phyloP scores from a whole-genome alignment of 164 flowering plant genomes.

The Warburgia ugandensis region DNA sequence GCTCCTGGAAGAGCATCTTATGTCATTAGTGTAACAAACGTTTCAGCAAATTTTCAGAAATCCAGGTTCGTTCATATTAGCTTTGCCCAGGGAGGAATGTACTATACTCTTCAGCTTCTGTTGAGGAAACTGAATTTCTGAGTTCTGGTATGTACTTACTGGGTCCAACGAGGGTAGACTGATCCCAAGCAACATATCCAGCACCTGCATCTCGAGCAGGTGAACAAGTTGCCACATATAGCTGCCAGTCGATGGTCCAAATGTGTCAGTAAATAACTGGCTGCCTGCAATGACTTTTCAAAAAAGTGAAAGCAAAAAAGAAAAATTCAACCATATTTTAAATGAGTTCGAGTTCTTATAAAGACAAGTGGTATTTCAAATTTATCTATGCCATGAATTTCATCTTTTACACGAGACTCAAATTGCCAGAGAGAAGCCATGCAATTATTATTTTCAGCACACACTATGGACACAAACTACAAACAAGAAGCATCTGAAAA shows the following conservation, averaged over 20 bases:
- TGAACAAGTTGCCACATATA: conserved; percentile 94
- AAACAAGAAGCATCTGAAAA: neutral
- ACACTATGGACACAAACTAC: neutral
- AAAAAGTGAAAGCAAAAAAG: too few species aligned
- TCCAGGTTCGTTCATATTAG: neutral
- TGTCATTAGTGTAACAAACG: neutral
- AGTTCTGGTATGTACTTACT: conserved; percentile 40
- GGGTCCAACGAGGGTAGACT: conserved; percentile 96
- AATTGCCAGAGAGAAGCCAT: too few species aligned
- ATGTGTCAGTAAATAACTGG: too few species aligned
- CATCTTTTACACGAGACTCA: too few species aligned
- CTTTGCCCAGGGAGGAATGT: too few species aligned
- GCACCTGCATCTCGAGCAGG: conserved; percentile 86
- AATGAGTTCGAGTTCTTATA: too few species aligned
- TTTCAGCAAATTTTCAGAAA: neutral
- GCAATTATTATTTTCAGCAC: neutral
- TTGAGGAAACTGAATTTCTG: neutral
- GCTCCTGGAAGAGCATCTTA: neutral
- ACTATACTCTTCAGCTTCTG: too few species aligned
- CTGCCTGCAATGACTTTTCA: too few species aligned
- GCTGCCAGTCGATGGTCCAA: conserved; percentile 26
- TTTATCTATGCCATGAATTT: too few species aligned
- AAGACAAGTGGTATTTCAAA: too few species aligned
- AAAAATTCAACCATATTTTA: too few species aligned
- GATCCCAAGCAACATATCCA: conserved; percentile 95